These are phyloP conservation scores for Speleostelium caveatum DNA, from an alignment of 78 protist species.

Conservation along the genomic window DNA sequence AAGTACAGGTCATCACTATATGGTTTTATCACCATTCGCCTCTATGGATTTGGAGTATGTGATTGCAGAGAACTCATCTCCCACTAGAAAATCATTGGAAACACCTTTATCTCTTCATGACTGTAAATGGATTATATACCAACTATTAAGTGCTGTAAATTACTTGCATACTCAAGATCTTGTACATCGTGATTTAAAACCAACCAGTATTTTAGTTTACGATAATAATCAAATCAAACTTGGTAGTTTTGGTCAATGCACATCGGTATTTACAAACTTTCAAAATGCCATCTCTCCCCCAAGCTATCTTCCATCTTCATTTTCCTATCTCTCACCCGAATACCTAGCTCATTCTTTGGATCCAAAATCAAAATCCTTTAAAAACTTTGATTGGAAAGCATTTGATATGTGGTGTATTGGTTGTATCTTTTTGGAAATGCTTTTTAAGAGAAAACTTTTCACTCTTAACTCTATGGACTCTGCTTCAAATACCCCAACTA, in stretches of 20 bases:
- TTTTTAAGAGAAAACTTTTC: conserved; percentile 14
- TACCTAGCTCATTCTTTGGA: neutral
- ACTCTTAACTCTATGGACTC: too few relatives aligned
- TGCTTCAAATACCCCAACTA: neutral
- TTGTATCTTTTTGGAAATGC: conserved; percentile 48
- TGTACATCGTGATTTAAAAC: conserved; percentile 63
- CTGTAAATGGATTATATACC: conserved; percentile 23
- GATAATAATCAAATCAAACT: conserved; percentile 37
- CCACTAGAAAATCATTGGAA: neutral
- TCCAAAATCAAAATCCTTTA: neutral
- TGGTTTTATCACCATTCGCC: conserved; percentile 45
- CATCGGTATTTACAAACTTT: neutral
- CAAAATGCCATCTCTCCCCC: neutral
- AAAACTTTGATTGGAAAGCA: conserved; percentile 58
- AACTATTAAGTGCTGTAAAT: neutral
- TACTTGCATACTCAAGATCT: conserved; percentile 57
- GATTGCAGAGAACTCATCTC: neutral
- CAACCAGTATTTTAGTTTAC: conserved; percentile 19
- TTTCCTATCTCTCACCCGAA: conserved; percentile 9
- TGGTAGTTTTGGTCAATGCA: conserved; percentile 25
- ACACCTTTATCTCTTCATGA: neutral
- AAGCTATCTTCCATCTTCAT: neutral
- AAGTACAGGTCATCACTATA: conserved; percentile 3
- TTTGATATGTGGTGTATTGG: conserved; percentile 79
- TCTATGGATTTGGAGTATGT: conserved; percentile 47